Evolutionary conservation across 2,329 filamentous ascomycete species (phyloP).

Genomic region (Aspergillus felis): DNA sequence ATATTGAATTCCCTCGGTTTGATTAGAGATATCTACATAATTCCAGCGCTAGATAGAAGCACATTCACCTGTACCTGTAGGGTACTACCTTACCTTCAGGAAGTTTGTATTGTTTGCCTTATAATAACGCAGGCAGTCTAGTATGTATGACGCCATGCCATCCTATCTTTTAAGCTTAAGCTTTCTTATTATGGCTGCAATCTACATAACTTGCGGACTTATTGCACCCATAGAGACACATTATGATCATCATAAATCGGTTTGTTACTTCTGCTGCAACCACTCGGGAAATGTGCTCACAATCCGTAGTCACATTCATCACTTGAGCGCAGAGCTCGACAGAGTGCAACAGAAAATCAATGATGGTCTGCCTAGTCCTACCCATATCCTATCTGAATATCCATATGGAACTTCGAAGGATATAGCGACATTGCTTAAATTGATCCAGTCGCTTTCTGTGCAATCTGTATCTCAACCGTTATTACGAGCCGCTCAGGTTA

Average conservation of each 20-base stretch:
- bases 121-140: not conserved
- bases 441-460: constrained; percentile 68
- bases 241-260: not conserved
- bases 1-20: not conserved
- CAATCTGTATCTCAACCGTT: constrained; percentile 62
- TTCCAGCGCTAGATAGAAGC: not conserved
- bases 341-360: constrained; percentile 48
- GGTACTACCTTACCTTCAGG: too few species aligned
- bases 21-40: not conserved
- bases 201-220: not conserved
- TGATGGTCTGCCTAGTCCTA: constrained; percentile 3
- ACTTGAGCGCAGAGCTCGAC: constrained; percentile 56
- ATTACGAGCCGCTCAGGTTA: constrained; percentile 58
- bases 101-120: not conserved
- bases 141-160: not conserved
- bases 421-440: constrained; percentile 56
- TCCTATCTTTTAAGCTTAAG: too few species aligned
- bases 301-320: constrained; percentile 49
- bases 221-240: not conserved
- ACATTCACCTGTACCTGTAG: too few species aligned
- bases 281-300: not conserved
- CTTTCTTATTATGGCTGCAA: not conserved
- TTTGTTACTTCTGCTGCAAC: not conserved
- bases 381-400: constrained; percentile 7
- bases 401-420: constrained; percentile 21